Base-by-base conservation (phyloP, 139 green algal species). In the Chlorella sp. region DNA sequence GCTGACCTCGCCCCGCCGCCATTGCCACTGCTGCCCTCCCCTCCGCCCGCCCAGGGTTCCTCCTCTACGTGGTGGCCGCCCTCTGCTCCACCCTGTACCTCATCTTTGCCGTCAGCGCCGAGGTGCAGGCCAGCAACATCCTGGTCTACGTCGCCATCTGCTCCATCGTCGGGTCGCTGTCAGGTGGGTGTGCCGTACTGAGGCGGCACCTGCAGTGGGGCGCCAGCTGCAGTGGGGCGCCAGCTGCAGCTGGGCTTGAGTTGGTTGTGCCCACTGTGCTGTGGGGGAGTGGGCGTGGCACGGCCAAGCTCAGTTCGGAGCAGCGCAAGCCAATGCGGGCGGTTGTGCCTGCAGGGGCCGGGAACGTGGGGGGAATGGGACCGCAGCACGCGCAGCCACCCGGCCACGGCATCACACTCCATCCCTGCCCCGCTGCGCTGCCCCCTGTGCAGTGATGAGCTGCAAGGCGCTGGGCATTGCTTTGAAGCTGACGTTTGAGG, bases 391-490 rank as follows among this genome's bases (percentile, higher is more conserved):
- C 7, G 7, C 48, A 57, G 48, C 48, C 48, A 57, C 48, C 48
- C 9, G 48, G 48, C n/a, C n/a, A n/a, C 48, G 48, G 48, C 48
- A 57, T 71, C 64, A 28, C 64, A 30, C 64, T 71, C 7, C 7
- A 14, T 11, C 64, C 19, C 64, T 16, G 24, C 26, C 24, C 16
- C 9, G 48, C 48, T 57, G 48, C 48, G 5, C 48, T 57, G 48
- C 48, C 48, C 48, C 48, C 48, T 57, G 9, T 18, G 42, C 85
- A 89, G 97, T 99, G 26, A 97, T 99, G 92, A 98, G 96, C 93
- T 98, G 96, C 94, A 99, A 99, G 95, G 98, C 97, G 0, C 91
- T 99, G 68, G 98, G 98, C 79, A 97, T 99, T 16, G 97, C 97
- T 2, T 69, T 99, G 12, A 99, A 99, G 94, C 93, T 99, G 32